Percentiles rank a stretch among this genome's conserved stretches.
Evolutionary conservation across 2,329 filamentous ascomycete species (phyloP).

Genomic region (Trichoderma sp.): DNA sequence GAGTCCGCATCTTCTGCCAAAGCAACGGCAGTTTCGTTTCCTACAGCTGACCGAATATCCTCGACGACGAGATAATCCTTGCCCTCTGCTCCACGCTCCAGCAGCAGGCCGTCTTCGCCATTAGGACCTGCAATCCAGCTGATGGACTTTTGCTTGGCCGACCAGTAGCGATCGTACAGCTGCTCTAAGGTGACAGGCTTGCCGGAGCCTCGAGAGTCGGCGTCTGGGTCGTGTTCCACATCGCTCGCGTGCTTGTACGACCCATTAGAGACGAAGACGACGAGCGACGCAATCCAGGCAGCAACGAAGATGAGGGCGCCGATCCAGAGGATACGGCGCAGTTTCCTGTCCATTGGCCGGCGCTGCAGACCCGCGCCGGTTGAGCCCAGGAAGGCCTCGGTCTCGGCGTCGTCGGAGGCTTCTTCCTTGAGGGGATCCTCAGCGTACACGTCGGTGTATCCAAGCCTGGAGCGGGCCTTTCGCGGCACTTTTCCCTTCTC

Average conservation of each 20-base stretch:
- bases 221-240: conserved; percentile 66
- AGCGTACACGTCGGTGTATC: conserved; percentile 37
- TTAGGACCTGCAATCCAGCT: conserved; percentile 73
- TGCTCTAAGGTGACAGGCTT: conserved; percentile 73
- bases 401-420: conserved; percentile 43
- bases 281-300: conserved; percentile 67
- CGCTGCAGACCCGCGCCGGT: conserved; percentile 37
- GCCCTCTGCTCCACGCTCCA: conserved; percentile 64
- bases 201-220: conserved; percentile 61
- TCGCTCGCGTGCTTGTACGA: conserved; percentile 63
- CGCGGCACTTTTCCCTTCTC: conserved; percentile 32
- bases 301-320: conserved; percentile 59
- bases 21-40: conserved; percentile 18
- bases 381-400: conserved; percentile 50
- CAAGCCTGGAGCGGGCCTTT: conserved; percentile 25
- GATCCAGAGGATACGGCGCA: conserved; percentile 63
- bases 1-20: conserved; percentile 30
- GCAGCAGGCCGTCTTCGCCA: conserved; percentile 78
- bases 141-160: conserved; percentile 61
- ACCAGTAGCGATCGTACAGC: conserved; percentile 65
- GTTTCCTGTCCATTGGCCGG: conserved; percentile 62
- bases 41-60: conserved; percentile 63
- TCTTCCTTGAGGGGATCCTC: conserved; percentile 34
- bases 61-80: conserved; percentile 82
- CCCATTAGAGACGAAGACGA: conserved; percentile 63